Evolutionary conservation across 2,329 filamentous ascomycete genomes (phyloP), one percentile per base, ranked within the genome.

Genomic region (Mycosphaerella sp.): DNA sequence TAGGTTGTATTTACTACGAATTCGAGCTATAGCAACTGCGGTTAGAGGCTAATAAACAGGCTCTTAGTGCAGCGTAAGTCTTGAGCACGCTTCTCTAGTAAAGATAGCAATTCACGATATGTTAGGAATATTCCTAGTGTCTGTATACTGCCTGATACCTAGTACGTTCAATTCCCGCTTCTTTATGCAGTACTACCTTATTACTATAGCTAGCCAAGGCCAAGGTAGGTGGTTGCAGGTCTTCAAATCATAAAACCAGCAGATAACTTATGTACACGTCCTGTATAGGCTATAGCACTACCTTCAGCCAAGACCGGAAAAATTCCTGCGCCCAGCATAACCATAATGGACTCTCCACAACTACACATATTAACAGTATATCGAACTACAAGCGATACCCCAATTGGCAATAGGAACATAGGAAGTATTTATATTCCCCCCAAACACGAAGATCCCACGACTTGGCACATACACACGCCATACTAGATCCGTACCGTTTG

Each of bases 401-500:
- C 5, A 29, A 29, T 29, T 4, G 26, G 26, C 5, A 29, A 29
- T 29, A 29, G 26, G 26, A 6, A 29, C 4, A 29, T 29, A 29
- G 21, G 21, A 21, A 4, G 21, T 7, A 4, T 29, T 6, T 29
- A 29, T 29, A 7, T 29, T 21, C 17, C n/a, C 42, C 17, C 40
- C 17, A 12, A 26, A 12, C 17, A 44, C 38, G 48, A 51, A 51
- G 45, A 41, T 40, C 31, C 42, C n/a, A 31, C 42, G 26, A 41
- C 53, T 55, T 56, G 48, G 49, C 54, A 34, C 26, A 7, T 29
- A 36, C 32, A 31, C 32, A 39, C 48, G 31, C 45, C 45, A 45
- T 55, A 21, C 54, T 48, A 8, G 6, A 55, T 47, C 9, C 32
- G 54, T 56, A 48, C 10, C n/a, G n/a, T 48, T 36, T 31, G 45